phyloP scores from a whole-genome alignment of 2,329 filamentous ascomycete genomes.

The Sporothrix inflata region DNA sequence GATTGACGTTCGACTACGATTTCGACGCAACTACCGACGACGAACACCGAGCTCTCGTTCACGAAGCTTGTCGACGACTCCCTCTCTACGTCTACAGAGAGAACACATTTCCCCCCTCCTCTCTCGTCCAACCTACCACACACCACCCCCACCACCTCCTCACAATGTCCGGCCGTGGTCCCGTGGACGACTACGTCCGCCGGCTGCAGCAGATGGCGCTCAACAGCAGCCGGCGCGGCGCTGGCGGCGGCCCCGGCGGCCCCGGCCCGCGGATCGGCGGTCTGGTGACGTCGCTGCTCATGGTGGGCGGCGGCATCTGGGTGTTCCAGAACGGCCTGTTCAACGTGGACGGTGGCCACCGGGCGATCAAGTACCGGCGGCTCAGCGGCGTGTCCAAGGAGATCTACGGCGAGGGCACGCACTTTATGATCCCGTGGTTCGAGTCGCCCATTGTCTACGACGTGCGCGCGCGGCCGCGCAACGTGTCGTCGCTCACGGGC shows the following conservation, averaged over 20 bases:
- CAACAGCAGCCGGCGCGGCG: slow-evolving; percentile 46
- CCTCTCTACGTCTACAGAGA: neutral
- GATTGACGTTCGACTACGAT: neutral
- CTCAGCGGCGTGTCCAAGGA: slow-evolving; percentile 92
- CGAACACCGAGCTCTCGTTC: neutral
- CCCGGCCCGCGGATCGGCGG: slow-evolving; percentile 46
- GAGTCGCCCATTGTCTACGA: slow-evolving; percentile 97
- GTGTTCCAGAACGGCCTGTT: slow-evolving; percentile 65
- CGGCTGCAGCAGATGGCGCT: slow-evolving; percentile 55
- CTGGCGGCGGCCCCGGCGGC: slow-evolving; percentile 44
- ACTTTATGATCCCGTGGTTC: slow-evolving; percentile 93
- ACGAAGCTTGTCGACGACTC: neutral
- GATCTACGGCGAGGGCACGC: slow-evolving; percentile 96
- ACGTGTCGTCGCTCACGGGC: slow-evolving; percentile 93
- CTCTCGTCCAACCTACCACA: neutral
- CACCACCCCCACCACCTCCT: neutral
- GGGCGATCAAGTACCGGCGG: slow-evolving; percentile 97
- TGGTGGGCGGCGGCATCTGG: slow-evolving; percentile 55
- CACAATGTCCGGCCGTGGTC: slow-evolving; percentile 45
- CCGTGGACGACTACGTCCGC: slow-evolving; percentile 56
- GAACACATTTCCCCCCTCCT: neutral
- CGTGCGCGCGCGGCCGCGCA: slow-evolving; percentile 95
- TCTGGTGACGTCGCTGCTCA: slow-evolving; percentile 47
- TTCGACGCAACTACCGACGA: neutral
- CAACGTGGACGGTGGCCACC: slow-evolving; percentile 95